Evolutionary conservation across 2,329 filamentous ascomycete species (phyloP).

Genomic region (Fusarium fracticaudum): DNA sequence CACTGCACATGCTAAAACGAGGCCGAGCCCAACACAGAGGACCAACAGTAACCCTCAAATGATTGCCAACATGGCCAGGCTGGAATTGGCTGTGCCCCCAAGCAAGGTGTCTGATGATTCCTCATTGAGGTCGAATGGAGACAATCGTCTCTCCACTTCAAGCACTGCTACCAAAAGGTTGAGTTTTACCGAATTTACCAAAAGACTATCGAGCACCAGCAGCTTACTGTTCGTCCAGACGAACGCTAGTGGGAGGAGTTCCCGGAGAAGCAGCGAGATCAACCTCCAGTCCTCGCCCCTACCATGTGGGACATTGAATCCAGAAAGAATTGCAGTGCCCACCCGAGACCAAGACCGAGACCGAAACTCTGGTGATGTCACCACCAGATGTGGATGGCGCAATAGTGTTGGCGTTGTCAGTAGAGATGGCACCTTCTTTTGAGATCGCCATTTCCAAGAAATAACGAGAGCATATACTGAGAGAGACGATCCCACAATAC

Average conservation of each 20-base stretch:
- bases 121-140: conserved; percentile 45
- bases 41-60: conserved; percentile 61
- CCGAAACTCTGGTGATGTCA: conserved; percentile 50
- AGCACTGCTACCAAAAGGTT: conserved; percentile 67
- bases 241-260: conserved; percentile 61
- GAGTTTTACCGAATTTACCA: conserved; percentile 70
- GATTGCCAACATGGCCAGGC: conserved; percentile 40
- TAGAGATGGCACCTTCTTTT: conserved; percentile 65
- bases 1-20: conserved; percentile 61
- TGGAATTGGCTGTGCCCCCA: conserved; percentile 35
- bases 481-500: neutral
- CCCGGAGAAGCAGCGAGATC: conserved; percentile 58
- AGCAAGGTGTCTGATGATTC: conserved; percentile 48
- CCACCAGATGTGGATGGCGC: conserved; percentile 62
- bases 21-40: conserved; percentile 55
- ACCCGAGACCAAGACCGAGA: conserved; percentile 47
- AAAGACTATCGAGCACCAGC: conserved; percentile 68
- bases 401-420: conserved; percentile 65
- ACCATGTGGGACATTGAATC: conserved; percentile 53
- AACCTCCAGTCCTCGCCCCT: conserved; percentile 52
- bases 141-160: conserved; percentile 63
- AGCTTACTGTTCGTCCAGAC: conserved; percentile 68
- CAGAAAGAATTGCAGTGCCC: conserved; percentile 49
- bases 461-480: neutral
- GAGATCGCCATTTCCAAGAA: neutral